Evolutionary conservation across 768 basidiomycete species (phyloP), one percentile per base, ranked within the genome.

Genomic region (Boletus edulis): DNA sequence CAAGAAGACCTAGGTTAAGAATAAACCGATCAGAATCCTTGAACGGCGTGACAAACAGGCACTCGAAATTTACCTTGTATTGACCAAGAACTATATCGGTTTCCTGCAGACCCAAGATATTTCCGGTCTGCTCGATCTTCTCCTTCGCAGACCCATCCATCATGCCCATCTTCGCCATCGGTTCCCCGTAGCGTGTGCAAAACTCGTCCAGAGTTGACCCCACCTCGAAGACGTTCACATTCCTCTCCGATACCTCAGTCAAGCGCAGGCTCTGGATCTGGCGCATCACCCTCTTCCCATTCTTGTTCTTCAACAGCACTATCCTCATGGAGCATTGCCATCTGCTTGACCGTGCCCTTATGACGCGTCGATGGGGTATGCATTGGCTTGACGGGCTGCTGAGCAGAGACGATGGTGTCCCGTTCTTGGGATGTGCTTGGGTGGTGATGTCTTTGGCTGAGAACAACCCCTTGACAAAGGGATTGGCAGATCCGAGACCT

Each of bases 321-420:
- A 5, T 57, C 58, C 32, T 69, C 65, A 3, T 65, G 78, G 67
- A 83, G 75, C 0, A 55, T 54, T 3, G 65, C 59, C 63, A 72
- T 67, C 20, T 87, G 81, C 63, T 83, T 84, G 56, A 90, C 70
- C 0, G 87, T 84, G 20, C 80, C 81, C 72, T 93, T 94, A 54
- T 93, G 81, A 45, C 92, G 79, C 0, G 88, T 96, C 0, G 93
- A 96, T 0, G 95, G 95, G 0, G 90, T 85, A 10, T 95, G 85
- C 86, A 97, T 92, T 0, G 96, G 96, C 71, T 95, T 94, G 59
- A 94, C 86, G 35, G 86, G 85, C 68, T 97, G 94, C 67, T 94
- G 93, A 0, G 94, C 94, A 6, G 94, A 83, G 15, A 98, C 95
- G 57, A 98, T 95, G 0, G 95, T 97, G 48, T 96, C 94, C 64